Base-by-base conservation (phyloP, 139 green algal species). In the Tetradesmus obliquus region DNA sequence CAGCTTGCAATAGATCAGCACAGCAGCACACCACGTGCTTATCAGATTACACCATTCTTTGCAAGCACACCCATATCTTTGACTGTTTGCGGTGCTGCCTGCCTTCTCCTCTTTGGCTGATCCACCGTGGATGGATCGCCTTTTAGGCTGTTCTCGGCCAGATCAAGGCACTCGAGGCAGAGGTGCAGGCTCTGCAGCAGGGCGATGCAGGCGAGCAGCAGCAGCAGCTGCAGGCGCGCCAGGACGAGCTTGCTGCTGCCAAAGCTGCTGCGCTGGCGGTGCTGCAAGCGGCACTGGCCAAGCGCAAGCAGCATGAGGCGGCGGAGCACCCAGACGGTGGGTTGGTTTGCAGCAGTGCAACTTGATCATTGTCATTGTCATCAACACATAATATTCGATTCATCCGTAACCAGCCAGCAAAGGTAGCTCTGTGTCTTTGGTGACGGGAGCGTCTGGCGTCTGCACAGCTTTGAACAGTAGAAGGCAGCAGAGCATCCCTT, bases 241-340 rank as follows among this genome's bases (percentile, higher is more conserved):
- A 76, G 15, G 66, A 76, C n/a, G 66, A 76, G 66, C 84, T 88
- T 3, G 20, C 24, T n/a, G 32, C 45, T 51, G 45, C 9, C 20
- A 89, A 54, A 45, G 66, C 51, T 53, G 62, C 66, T 45, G 66
- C 85, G 53, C 62, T 89, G 20, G 66, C 85, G 22, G 85, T 55
- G 55, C 51, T 90, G 51, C 57, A 84, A 20, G 86, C 51, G 13
- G 86, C 86, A 32, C 53, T 84, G 60, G 51, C 10, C 10, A 19
- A 22, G 9, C 80, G 71, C 2, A 53, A 62, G n/a, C 22, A n/a
- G 53, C 86, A 90, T 32, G 86, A 90, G 45, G 53, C 51, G 10
- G 13, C 2, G 57, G 86, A 53, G 8, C 86, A 90, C 55, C 86
- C 86, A 6, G 69, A 83, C 24, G 86, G 86, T 90, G 86, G 72